Percentiles rank a stretch among this genome's conserved stretches.
These are phyloP conservation scores for Tulasnella sp. DNA, from an alignment of 768 basidiomycete genomes.

Conservation along the genomic window DNA sequence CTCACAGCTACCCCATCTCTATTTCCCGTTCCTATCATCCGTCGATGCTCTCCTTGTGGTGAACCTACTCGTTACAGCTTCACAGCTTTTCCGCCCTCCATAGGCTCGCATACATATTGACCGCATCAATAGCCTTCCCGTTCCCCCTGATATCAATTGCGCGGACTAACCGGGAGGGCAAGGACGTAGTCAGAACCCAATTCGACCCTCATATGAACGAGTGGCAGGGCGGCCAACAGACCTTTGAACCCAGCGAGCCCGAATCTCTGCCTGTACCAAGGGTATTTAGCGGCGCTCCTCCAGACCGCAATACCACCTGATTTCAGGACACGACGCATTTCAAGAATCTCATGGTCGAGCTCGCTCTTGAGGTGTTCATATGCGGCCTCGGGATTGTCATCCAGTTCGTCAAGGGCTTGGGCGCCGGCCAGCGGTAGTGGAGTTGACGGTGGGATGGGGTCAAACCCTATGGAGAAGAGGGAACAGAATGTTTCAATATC, in stretches of 20 bases:
- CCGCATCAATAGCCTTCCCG: constrained; percentile 46
- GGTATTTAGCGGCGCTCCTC: constrained; percentile 51
- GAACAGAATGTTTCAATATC: neutral
- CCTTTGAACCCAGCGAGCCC: constrained; percentile 41
- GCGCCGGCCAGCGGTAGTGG: constrained; percentile 40
- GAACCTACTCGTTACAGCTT: too few species aligned
- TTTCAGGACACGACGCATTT: constrained; percentile 47
- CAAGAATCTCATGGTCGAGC: constrained; percentile 43
- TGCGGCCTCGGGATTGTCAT: too few species aligned
- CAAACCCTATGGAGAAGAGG: constrained; percentile 16
- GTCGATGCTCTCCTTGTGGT: too few species aligned
- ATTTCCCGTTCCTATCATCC: too few species aligned
- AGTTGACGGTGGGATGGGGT: constrained; percentile 22
- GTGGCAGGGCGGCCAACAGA: too few species aligned
- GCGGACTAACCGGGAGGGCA: constrained; percentile 23
- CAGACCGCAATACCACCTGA: constrained; percentile 54
- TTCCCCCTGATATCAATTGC: constrained; percentile 45
- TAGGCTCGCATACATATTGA: constrained; percentile 47
- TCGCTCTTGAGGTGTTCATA: constrained; percentile 23
- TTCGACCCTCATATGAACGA: too few species aligned
- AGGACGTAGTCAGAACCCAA: too few species aligned
- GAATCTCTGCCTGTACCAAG: constrained; percentile 57
- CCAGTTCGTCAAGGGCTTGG: constrained; percentile 27
- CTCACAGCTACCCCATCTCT: too few species aligned
- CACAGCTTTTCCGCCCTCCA: too few species aligned